Percentiles rank a stretch among this genome's conserved stretches.
Conservation (phyloP, 305 asterid species). For the Andrographis paniculata region DNA sequence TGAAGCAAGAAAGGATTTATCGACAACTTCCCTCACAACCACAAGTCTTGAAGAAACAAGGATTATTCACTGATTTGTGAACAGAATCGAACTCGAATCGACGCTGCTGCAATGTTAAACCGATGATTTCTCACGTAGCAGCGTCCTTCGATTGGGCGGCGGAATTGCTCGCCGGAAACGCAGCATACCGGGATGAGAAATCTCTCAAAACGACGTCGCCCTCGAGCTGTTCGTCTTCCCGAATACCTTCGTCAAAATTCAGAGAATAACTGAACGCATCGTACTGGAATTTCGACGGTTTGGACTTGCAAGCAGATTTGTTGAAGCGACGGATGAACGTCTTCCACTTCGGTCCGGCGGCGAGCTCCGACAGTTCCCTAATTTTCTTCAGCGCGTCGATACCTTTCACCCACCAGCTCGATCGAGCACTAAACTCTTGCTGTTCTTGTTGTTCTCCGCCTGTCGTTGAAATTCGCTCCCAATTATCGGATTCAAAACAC, state of each 20-base stretch:
- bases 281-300: slow-evolving; percentile 41
- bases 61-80: too few relatives aligned
- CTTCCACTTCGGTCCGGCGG: slow-evolving; percentile 86
- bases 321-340: slow-evolving; percentile 67
- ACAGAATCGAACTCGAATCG: too few relatives aligned
- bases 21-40: too few relatives aligned
- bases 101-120: too few relatives aligned
- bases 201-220: slow-evolving; percentile 31
- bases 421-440: slow-evolving; percentile 2
- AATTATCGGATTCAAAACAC: slow-evolving; percentile 31
- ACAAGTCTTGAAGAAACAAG: too few relatives aligned
- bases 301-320: slow-evolving; percentile 23
- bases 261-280: slow-evolving; percentile 63
- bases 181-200: slow-evolving; percentile 54
- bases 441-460: slow-evolving; percentile 26
- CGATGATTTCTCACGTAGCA: slow-evolving; percentile 7
- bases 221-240: slow-evolving; percentile 25
- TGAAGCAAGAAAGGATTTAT: too few relatives aligned
- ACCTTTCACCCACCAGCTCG: slow-evolving; percentile 39
- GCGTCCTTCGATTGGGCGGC: slow-evolving; percentile 23
- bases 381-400: slow-evolving; percentile 34
- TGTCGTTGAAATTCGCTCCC: slow-evolving; percentile 47
- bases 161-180: slow-evolving; percentile 30
- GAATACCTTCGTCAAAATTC: slow-evolving; percentile 62
- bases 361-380: slow-evolving; percentile 70